Base-by-base conservation (phyloP, 495 filamentous ascomycete species). In the Thozetella sp. region DNA sequence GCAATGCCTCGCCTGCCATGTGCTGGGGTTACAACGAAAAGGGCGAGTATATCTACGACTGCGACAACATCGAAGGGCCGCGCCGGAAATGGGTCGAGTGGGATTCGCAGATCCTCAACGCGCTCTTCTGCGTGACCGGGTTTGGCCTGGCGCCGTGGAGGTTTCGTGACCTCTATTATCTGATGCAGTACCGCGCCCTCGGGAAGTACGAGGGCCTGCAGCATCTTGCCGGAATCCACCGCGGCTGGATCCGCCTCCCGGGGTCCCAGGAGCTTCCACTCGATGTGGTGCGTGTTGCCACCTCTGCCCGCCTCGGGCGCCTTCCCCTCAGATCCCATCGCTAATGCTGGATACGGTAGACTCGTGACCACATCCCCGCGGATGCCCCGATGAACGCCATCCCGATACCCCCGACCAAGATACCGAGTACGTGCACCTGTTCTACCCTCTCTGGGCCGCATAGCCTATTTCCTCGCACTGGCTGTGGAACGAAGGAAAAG, bases 81-180 rank as follows among this genome's bases (percentile, higher is more conserved):
- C 83, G 91, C 3, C 75, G 88, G 17, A 85, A 88, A 57, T 96
- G 93, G 93, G 86, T 96, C 57, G 92, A 96, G 67, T 90, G 86
- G 63, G 90, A 91, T 68, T 90, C 88, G 3, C 92, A 97, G 66
- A 89, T 96, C 59, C 79, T 96, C 19, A 97, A 89, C 62, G 90
- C 80, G 0, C 83, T 96, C 0, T 96, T 97, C 81, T 94, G 92
- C 76, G 86, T 96, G 2, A 92, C 92, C 2, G 91, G 89, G 3
- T 93, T 94, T 61, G 92, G 93, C 0, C 81, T 95, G 6, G 87
- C 89, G 3, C 92, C 93, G 0, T 97, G 93, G 93, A 80, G 92
- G 17, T 89, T 95, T 65, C 82, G 92, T 1, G 93, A 97, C 67
- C 73, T 88, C 13, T 96, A 86, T 64, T 89, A 83, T 63, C 77